These are phyloP conservation scores for Kodamaea jinghongensis DNA, from an alignment of 805 yeast genomes.

Conservation along the genomic window DNA sequence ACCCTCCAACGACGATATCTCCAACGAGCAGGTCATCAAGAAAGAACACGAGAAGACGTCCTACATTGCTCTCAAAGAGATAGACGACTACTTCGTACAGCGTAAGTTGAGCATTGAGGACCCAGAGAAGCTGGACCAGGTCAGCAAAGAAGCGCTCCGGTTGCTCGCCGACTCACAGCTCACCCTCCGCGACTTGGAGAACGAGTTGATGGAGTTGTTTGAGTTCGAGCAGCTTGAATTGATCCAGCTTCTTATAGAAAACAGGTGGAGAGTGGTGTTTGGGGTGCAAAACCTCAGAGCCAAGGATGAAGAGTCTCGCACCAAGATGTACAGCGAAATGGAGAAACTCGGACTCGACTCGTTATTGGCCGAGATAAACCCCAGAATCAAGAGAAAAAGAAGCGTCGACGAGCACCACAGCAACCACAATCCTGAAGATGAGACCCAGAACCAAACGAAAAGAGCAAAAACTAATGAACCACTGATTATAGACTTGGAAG, in stretches of 20 bases:
- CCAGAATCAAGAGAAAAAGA: constrained; percentile 19
- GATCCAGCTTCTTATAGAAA: constrained; percentile 47
- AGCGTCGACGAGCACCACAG: constrained; percentile 13
- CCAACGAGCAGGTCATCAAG: not conserved
- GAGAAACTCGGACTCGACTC: constrained; percentile 35
- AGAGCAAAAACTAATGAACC: constrained; percentile 36
- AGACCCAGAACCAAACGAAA: constrained; percentile 11
- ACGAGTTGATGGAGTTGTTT: constrained; percentile 51
- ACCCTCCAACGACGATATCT: not conserved
- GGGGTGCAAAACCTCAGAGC: constrained; percentile 40
- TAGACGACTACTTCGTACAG: constrained; percentile 50
- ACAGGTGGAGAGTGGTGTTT: constrained; percentile 54
- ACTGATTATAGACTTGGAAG: constrained; percentile 57
- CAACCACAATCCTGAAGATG: constrained; percentile 4
- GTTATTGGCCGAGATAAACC: constrained; percentile 40
- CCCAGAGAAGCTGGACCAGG: constrained; percentile 32
- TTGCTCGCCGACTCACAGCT: constrained; percentile 37
- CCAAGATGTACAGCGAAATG: constrained; percentile 44
- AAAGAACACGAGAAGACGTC: not conserved
- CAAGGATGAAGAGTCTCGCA: constrained; percentile 25
- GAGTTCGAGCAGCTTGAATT: constrained; percentile 50
- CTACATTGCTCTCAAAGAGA: constrained; percentile 13
- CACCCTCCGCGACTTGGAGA: constrained; percentile 47
- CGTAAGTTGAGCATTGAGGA: constrained; percentile 45
- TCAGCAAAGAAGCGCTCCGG: constrained; percentile 38